Conservation (phyloP, 164 flowering plant genomes). For the Cinnamomum chago region DNA sequence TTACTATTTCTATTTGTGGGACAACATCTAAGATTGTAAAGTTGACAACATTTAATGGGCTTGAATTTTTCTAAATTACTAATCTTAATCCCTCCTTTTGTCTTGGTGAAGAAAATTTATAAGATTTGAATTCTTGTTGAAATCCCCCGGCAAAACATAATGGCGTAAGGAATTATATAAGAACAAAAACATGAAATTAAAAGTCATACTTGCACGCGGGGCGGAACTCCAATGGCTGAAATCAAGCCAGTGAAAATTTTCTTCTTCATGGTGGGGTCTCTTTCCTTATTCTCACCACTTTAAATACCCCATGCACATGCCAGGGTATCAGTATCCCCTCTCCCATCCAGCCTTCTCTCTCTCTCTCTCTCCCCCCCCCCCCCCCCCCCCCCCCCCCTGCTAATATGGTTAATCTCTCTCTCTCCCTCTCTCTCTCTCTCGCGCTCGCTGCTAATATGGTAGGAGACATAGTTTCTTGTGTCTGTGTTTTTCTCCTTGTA, state of each 20-base stretch:
- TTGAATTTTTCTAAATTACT: no score
- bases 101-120: no score
- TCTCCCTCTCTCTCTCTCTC: neutral
- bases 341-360: neutral
- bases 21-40: no score
- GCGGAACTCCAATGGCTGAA: neutral
- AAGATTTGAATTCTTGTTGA: neutral
- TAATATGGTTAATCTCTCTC: no score
- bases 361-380: neutral
- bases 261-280: neutral
- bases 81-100: no score
- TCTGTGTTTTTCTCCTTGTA: neutral
- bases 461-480: neutral
- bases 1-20: no score
- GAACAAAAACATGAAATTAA: no score
- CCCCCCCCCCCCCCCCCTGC: neutral
- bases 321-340: neutral
- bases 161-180: neutral
- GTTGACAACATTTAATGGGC: no score
- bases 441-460: neutral
- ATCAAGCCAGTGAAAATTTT: neutral
- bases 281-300: neutral
- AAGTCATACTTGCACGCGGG: neutral
- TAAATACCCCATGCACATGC: neutral
- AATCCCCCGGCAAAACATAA: neutral